Percentiles rank a stretch among this genome's conserved stretches.
Conservation (phyloP, 1,284 basidiomycete genomes). For the Exobasidium cylindrosporum region DNA sequence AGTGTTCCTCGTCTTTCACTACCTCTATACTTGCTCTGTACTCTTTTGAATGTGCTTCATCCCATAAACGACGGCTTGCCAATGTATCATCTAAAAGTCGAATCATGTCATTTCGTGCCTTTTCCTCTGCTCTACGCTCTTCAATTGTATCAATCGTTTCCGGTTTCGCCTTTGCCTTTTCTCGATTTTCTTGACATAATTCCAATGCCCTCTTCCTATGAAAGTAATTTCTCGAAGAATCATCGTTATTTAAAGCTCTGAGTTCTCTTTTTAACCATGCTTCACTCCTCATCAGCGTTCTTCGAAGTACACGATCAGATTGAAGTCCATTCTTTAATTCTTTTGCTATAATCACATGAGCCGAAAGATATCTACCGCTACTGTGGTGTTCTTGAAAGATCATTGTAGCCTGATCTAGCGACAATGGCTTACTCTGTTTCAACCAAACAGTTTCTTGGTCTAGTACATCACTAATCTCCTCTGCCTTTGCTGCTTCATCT, state of each 20-base stretch:
- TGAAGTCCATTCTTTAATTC: background rate
- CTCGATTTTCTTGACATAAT: background rate
- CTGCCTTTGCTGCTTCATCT: background rate
- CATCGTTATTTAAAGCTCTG: background rate
- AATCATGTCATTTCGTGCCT: background rate
- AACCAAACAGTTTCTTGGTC: background rate
- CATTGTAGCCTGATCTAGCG: background rate
- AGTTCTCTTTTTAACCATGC: background rate
- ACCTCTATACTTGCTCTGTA: too few relatives aligned
- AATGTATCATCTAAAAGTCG: background rate
- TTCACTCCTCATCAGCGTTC: background rate
- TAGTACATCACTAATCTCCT: background rate
- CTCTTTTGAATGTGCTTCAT: background rate
- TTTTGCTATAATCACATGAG: background rate
- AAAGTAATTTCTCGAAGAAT: background rate
- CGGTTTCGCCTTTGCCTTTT: background rate
- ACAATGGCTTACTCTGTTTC: background rate
- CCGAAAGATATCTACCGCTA: background rate
- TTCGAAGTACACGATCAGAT: background rate
- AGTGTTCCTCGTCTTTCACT: too few relatives aligned
- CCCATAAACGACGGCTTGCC: background rate
- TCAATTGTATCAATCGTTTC: background rate
- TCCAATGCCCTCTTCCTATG: background rate
- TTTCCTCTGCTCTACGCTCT: background rate
- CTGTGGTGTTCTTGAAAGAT: background rate